Base-by-base conservation (phyloP, 1,139 yeast genomes). In the Pichia sp. region DNA sequence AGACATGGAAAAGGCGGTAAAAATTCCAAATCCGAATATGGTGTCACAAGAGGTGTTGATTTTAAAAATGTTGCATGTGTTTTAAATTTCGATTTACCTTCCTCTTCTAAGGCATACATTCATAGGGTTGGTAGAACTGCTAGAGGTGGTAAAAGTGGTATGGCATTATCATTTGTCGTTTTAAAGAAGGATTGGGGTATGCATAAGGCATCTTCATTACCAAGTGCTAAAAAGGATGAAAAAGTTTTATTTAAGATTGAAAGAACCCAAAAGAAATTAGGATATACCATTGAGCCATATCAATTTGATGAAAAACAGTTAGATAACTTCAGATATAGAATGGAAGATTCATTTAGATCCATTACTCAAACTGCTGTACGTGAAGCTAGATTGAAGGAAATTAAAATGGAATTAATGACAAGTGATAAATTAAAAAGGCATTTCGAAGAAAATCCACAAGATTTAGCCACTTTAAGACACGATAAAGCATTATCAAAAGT, bases 121-220 rank as follows among this genome's bases (percentile, higher is more conserved):
- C 99, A 94, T 67, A 79, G 99, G 64, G 79, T 94, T 43, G 99
- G 99, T 45, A 82, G 99, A 72, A 92, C 99, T 2, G 98, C 98
- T 5, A 81, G 99, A 67, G 98, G 96, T 7, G 96, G 96, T 44
- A 88, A 88, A 64, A 75, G 95, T 1, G 99, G 99, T 51, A 90
- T 89, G 80, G 85, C 97, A 0, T 75, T 94, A 52, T 89, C 97
- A 27, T 92, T 92, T 69, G 94, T 92, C 16, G 87, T 92, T 27
- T 89, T 95, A 18, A 69, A 71, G 38, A 85, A 82, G 52, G 90
- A 87, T 61, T 84, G 84, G 68, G 97, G 96, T 34, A 88, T 87
- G 61, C 97, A 92, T 68, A 88, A 83, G 63, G 79, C 84, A 35
- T 90, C 97, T 1, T 72, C 79, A 45, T 73, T 87, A 54, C 65